Base-by-base conservation (phyloP, 768 basidiomycete species). In the Chalciporus pseudorubinellus region DNA sequence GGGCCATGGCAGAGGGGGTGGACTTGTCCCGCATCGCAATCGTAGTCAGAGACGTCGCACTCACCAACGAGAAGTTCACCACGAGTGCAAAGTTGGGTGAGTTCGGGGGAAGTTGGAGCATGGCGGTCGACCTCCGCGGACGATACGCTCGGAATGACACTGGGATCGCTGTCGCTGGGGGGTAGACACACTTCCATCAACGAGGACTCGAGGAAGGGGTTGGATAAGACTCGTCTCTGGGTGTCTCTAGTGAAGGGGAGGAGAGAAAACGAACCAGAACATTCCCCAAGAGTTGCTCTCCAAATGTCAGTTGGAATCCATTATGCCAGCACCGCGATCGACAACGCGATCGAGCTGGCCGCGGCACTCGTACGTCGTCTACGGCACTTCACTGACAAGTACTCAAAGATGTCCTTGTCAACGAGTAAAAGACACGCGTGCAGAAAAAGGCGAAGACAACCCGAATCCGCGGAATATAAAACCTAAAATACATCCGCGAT, bases 241-340 rank as follows among this genome's bases (percentile, higher is more conserved):
- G 50, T 44, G 16, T 56, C 50, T 49, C 51, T 5, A 28, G 16
- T 48, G 34, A 19, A 22, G 43, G 45, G 47, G 39, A 46, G 51
- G 47, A 40, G 34, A 46, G 31, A 22, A 6, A 8, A 19, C 26
- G 43, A 51, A 45, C 31, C 5, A 31, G 16, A 21, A 19, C 1
- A 24, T 24, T 18, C n/a, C 14, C 44, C 4, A 29, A 51, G 26
- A 3, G 10, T 58, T 10, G 29, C 29, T 11, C 8, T 47, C 50
- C 54, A 58, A 53, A 49, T 28, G 50, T 29, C 43, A 54, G 40
- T 52, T 66, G 63, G 64, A 60, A 64, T 64, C 39, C 58, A 48
- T 34, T 39, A 28, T 18, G 29, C 39, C 44, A 39, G 20, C 38
- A 46, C 19, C 10, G 48, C 19, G 29, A 9, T 9, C 28, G 18